Percentiles rank a stretch among this genome's conserved stretches.
These are phyloP conservation scores for Lactarius vividus DNA, from an alignment of 768 basidiomycete species.

Conservation along the genomic window DNA sequence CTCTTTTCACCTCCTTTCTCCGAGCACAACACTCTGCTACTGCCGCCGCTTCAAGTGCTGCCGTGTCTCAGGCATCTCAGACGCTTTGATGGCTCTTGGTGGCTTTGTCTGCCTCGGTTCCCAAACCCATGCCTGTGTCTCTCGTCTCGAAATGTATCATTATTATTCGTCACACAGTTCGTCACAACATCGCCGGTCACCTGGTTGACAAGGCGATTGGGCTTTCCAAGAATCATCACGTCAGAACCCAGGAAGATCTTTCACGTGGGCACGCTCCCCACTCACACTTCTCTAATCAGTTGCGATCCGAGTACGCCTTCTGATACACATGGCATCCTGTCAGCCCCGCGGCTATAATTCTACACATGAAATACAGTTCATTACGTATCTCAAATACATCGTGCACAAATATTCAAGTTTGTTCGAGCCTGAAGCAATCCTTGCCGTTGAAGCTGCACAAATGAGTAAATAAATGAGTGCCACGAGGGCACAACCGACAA, in stretches of 20 bases:
- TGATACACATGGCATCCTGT: constrained; percentile 1
- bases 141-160: constrained; percentile 5
- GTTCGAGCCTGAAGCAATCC: constrained; percentile 30
- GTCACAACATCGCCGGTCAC: constrained; percentile 68
- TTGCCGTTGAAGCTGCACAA: constrained; percentile 47
- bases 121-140: constrained; percentile 1
- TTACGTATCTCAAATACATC: constrained; percentile 81
- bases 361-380: constrained; percentile 31
- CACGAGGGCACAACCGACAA: neutral
- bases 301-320: constrained; percentile 46
- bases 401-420: constrained; percentile 57
- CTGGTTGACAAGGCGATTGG: constrained; percentile 75
- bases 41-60: constrained; percentile 22
- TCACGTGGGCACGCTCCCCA: constrained; percentile 44
- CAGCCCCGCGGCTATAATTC: constrained; percentile 3
- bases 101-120: neutral
- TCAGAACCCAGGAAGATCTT: constrained; percentile 5
- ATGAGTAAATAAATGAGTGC: neutral
- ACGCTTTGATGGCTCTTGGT: neutral
- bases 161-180: neutral
- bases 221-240: constrained; percentile 41
- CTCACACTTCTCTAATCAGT: constrained; percentile 73
- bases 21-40: constrained; percentile 18
- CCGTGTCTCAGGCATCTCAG: neutral
- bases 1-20: constrained; percentile 28